Percentiles rank a stretch among this genome's conserved stretches.
Evolutionary conservation across 768 basidiomycete genomes (phyloP).

Genomic region (Rickenella mellea): DNA sequence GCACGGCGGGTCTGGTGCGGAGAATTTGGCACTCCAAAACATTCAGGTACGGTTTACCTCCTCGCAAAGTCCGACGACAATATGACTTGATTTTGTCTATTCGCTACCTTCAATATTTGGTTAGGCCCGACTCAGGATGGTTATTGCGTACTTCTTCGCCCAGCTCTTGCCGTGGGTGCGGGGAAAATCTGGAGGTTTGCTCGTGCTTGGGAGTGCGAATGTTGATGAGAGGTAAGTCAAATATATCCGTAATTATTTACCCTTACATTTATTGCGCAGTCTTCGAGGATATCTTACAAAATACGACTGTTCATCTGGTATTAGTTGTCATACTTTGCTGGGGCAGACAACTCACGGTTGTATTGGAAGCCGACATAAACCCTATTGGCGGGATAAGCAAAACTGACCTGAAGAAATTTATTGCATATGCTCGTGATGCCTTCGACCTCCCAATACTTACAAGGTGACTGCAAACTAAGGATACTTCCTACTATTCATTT

Average conservation of each 20-base stretch:
- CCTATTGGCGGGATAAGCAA: slow-evolving; percentile 98
- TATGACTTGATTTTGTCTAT: background rate
- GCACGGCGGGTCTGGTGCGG: slow-evolving; percentile 78
- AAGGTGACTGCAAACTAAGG: no score
- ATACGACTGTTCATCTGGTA: slow-evolving; percentile 94
- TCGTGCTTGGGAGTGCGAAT: slow-evolving; percentile 96
- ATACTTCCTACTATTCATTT: background rate
- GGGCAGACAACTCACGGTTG: background rate
- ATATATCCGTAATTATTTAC: background rate
- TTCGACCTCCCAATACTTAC: slow-evolving; percentile 82
- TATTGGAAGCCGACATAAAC: slow-evolving; percentile 77
- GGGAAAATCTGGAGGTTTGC: slow-evolving; percentile 72
- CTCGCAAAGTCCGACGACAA: background rate
- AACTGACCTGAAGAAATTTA: slow-evolving; percentile 93
- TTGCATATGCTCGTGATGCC: slow-evolving; percentile 66
- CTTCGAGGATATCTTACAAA: slow-evolving; percentile 95
- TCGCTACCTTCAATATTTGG: slow-evolving; percentile 1
- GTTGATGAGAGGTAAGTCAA: slow-evolving; percentile 88
- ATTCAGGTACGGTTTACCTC: slow-evolving; percentile 54
- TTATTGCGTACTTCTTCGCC: slow-evolving; percentile 89
- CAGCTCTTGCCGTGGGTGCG: slow-evolving; percentile 90
- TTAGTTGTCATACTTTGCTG: slow-evolving; percentile 18
- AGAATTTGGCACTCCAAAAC: slow-evolving; percentile 96
- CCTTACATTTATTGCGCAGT: slow-evolving; percentile 28
- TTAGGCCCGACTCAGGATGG: slow-evolving; percentile 89